Evolutionary conservation across 352 stramenopile genomes (phyloP).

Genomic region (Phytophthora nicotianae): DNA sequence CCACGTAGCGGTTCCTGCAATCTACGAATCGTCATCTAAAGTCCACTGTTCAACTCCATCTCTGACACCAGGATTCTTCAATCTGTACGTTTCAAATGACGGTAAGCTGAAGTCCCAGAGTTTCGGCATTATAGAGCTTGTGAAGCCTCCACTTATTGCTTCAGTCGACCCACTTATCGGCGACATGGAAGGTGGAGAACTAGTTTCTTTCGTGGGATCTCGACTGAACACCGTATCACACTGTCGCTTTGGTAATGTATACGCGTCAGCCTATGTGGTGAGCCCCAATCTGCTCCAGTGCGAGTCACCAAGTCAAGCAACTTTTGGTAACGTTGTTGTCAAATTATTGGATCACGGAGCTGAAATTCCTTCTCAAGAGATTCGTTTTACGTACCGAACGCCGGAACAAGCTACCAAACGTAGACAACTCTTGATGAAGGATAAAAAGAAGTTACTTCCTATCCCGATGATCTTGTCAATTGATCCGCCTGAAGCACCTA

Average conservation of each 20-base stretch:
- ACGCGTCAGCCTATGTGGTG: conserved; percentile 36
- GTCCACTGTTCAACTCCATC: conserved; percentile 48
- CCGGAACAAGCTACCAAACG: conserved; percentile 18
- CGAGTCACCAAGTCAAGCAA: conserved; percentile 43
- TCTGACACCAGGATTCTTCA: conserved; percentile 31
- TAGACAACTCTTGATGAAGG: conserved; percentile 2
- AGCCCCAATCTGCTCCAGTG: conserved; percentile 38
- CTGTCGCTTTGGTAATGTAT: conserved; percentile 68
- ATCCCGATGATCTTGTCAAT: conserved; percentile 30
- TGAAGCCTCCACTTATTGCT: conserved; percentile 53
- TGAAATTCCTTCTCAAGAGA: conserved; percentile 41
- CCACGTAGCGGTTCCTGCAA: conserved; percentile 22
- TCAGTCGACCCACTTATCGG: conserved; percentile 39
- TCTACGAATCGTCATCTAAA: conserved; percentile 39
- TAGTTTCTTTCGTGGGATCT: conserved; percentile 52
- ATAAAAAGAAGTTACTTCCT: not conserved
- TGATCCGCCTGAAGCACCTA: conserved; percentile 18
- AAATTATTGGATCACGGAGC: conserved; percentile 46
- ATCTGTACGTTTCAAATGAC: conserved; percentile 61
- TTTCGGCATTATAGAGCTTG: conserved; percentile 46
- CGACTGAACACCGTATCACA: conserved; percentile 61
- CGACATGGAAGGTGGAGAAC: conserved; percentile 41
- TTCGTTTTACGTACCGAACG: conserved; percentile 56
- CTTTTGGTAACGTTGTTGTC: conserved; percentile 44
- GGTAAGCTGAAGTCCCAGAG: conserved; percentile 44